Conservation (phyloP, 345 rosid species). For the Eucalyptus cloeziana region DNA sequence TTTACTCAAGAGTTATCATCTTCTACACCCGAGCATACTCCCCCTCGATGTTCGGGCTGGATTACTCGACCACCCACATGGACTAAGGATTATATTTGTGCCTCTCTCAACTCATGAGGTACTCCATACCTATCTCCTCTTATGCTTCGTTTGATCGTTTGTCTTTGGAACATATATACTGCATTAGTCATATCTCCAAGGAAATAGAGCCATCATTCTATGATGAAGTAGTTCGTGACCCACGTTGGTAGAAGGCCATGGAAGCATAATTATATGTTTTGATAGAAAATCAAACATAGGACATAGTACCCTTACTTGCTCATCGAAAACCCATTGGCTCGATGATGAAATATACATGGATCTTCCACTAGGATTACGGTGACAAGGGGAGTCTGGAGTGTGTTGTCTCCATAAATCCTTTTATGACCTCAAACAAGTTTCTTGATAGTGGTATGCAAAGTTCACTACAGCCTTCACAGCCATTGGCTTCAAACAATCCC, state of each 20-base stretch:
- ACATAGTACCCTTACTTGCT: not conserved
- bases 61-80: not conserved
- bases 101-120: not conserved
- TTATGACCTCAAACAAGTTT: too few species aligned
- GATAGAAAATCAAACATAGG: not conserved
- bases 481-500: not conserved
- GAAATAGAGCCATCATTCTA: not conserved
- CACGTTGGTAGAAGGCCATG: not conserved
- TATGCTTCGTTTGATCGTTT: not conserved
- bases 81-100: not conserved
- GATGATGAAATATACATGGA: not conserved
- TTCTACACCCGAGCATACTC: not conserved
- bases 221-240: not conserved
- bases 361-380: not conserved
- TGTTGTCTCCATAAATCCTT: not conserved
- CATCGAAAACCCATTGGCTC: not conserved
- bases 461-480: too few species aligned
- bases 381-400: not conserved
- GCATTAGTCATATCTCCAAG: not conserved
- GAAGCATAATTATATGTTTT: not conserved
- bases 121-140: not conserved
- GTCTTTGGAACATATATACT: not conserved
- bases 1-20: too few species aligned
- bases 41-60: not conserved
- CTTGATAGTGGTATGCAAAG: not conserved